phyloP scores from a whole-genome alignment of 352 stramenopile genomes.

The Pythium dissimile region DNA sequence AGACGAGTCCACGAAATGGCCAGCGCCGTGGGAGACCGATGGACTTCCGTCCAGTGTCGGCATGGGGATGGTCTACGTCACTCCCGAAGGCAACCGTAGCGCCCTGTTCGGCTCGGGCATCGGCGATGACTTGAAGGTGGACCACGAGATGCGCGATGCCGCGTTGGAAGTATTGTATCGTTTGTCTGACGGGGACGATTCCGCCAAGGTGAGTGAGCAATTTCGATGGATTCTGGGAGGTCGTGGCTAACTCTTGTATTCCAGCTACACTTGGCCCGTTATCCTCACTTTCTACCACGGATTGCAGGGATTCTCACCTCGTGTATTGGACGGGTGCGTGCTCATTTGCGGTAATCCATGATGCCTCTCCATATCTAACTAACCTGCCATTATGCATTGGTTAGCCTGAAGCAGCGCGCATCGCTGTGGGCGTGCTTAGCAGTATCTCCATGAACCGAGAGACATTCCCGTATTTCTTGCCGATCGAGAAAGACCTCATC shows the following conservation, averaged over 20 bases:
- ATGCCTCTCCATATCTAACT: background rate
- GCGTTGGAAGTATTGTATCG: constrained; percentile 73
- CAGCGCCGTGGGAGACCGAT: constrained; percentile 74
- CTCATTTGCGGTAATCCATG: too few relatives aligned
- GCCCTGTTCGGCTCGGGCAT: constrained; percentile 22
- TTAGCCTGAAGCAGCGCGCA: constrained; percentile 70
- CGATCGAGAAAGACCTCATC: constrained; percentile 76
- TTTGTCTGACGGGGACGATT: constrained; percentile 58
- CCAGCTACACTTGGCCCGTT: constrained; percentile 62
- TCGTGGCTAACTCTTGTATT: background rate
- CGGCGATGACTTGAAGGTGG: constrained; percentile 51
- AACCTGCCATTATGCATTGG: background rate
- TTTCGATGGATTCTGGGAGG: background rate
- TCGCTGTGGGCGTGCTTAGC: constrained; percentile 61
- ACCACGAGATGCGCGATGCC: constrained; percentile 76
- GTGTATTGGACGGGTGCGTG: constrained; percentile 65
- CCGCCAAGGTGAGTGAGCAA: constrained; percentile 35
- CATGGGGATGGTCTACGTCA: constrained; percentile 81
- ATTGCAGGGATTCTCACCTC: constrained; percentile 54
- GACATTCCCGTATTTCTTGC: constrained; percentile 73
- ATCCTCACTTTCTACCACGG: constrained; percentile 59
- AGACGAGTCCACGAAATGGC: constrained; percentile 55
- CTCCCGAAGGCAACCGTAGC: constrained; percentile 56
- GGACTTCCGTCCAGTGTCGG: constrained; percentile 58
- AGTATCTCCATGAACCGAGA: constrained; percentile 77